Evolutionary conservation across 2,329 filamentous ascomycete genomes (phyloP).

Genomic region (Tolypocladium album): DNA sequence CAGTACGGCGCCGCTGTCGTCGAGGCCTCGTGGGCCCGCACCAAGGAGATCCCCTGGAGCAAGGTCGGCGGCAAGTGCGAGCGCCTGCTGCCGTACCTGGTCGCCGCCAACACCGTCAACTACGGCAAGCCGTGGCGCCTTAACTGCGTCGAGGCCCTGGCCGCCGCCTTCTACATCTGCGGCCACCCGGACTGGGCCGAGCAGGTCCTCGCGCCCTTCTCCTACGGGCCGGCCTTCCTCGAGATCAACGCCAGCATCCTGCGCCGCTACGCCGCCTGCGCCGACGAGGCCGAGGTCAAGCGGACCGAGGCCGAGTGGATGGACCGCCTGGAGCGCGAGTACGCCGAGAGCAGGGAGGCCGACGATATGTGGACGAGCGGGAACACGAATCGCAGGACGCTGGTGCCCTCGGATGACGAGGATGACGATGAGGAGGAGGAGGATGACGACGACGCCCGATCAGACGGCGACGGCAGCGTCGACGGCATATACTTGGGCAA

Average conservation of each 20-base stretch:
- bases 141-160: conserved; percentile 92
- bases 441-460: conserved; percentile 25
- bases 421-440: conserved; percentile 38
- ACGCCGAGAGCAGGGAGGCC: conserved; percentile 64
- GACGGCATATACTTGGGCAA: conserved; percentile 54
- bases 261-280: conserved; percentile 74
- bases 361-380: conserved; percentile 85
- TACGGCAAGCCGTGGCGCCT: conserved; percentile 92
- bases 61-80: conserved; percentile 92
- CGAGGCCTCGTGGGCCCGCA: conserved; percentile 92
- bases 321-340: conserved; percentile 80
- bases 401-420: conserved; percentile 36
- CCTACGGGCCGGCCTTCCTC: conserved; percentile 79
- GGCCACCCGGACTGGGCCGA: conserved; percentile 86
- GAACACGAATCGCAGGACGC: conserved; percentile 63
- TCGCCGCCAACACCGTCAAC: conserved; percentile 94
- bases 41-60: conserved; percentile 80
- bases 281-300: conserved; percentile 73
- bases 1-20: conserved; percentile 90
- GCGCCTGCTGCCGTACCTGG: conserved; percentile 81
- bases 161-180: conserved; percentile 87
- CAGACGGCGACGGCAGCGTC: conserved; percentile 30
- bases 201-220: conserved; percentile 71
- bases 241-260: conserved; percentile 80
- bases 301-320: conserved; percentile 81